Evolutionary conservation across 495 filamentous ascomycete species (phyloP).

Genomic region (Talaromyces ruber): DNA sequence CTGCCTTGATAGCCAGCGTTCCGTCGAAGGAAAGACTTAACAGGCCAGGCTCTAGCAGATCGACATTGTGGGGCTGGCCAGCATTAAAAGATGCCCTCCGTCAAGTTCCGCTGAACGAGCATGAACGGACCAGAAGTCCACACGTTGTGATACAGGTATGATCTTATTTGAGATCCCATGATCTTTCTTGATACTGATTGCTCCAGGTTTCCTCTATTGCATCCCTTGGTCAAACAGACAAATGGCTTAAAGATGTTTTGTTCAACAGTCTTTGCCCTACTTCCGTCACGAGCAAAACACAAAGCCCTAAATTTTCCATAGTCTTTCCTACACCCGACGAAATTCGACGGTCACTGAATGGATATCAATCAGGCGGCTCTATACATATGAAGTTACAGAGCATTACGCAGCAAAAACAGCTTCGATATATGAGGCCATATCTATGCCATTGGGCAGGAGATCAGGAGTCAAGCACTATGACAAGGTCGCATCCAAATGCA

Average conservation of each 20-base stretch:
- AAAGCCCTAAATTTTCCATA: constrained; percentile 44
- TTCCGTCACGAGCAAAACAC: constrained; percentile 5
- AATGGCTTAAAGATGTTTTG: constrained; percentile 64
- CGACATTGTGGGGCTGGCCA: constrained; percentile 67
- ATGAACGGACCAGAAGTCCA: constrained; percentile 11
- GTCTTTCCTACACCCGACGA: constrained; percentile 76
- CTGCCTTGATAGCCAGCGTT: constrained; percentile 66
- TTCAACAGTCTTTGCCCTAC: constrained; percentile 44
- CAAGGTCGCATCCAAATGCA: constrained; percentile 16
- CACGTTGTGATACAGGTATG: constrained; percentile 59
- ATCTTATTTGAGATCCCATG: not conserved
- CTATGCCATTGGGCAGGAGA: constrained; percentile 64
- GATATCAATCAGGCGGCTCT: constrained; percentile 67
- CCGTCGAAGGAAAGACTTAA: constrained; percentile 53
- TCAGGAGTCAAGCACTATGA: not conserved
- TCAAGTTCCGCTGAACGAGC: constrained; percentile 27
- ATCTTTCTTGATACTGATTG: constrained; percentile 6
- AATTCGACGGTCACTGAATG: constrained; percentile 70
- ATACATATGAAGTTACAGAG: constrained; percentile 76
- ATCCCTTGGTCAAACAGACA: constrained; percentile 62
- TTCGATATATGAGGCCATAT: constrained; percentile 62
- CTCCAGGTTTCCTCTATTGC: constrained; percentile 65
- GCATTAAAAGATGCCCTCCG: constrained; percentile 54
- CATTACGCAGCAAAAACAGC: constrained; percentile 60
- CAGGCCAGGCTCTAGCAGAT: constrained; percentile 20